phyloP scores from a whole-genome alignment of 2,329 filamentous ascomycete species.

The Xylaria sp. region DNA sequence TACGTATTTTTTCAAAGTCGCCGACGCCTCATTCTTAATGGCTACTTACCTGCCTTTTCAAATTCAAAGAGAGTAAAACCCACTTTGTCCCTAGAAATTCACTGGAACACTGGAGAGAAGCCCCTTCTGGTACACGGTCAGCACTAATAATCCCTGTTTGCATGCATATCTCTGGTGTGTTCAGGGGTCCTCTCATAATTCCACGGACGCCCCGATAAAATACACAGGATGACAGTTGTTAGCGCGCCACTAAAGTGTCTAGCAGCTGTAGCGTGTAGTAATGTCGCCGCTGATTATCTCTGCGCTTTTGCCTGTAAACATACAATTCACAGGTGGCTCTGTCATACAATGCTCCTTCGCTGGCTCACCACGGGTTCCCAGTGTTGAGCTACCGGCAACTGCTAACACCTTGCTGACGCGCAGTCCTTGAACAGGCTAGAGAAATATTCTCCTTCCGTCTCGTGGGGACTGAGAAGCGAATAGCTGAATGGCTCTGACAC shows the following conservation, averaged over 20 bases:
- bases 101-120: not conserved
- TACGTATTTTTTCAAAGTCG: not conserved
- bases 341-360: not conserved
- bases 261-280: not conserved
- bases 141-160: conserved; percentile 7
- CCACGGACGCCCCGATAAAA: no score
- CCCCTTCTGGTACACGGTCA: not conserved
- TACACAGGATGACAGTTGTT: not conserved
- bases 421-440: not conserved
- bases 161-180: not conserved
- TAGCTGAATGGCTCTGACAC: not conserved
- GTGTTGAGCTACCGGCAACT: not conserved
- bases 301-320: no score
- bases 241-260: not conserved
- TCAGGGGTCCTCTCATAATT: not conserved
- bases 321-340: no score
- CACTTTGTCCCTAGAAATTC: not conserved
- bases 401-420: not conserved
- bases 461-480: not conserved
- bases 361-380: not conserved
- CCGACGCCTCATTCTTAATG: not conserved
- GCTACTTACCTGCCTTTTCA: not conserved
- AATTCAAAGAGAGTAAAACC: not conserved
- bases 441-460: not conserved
- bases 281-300: not conserved